Evolutionary conservation across 1,139 yeast species (phyloP), one percentile per base, ranked within the genome.

Genomic region (Taiozyma sp.): DNA sequence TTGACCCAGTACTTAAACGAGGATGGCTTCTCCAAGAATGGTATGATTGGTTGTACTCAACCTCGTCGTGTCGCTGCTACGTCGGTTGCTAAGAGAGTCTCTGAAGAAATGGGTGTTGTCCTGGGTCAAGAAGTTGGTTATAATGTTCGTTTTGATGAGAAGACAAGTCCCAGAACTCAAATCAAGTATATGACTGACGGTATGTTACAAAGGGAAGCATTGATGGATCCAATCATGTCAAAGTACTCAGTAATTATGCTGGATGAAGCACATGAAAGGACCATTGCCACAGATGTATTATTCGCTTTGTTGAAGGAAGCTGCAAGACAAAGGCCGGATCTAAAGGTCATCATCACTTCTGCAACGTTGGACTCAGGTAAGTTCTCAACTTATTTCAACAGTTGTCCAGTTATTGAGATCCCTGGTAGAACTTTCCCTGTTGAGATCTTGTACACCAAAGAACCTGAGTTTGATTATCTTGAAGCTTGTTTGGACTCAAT

Each of bases 211-310:
- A 72, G 89, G 56, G 97, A 90, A 63, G 91, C 95, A 0, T 70
- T 90, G 46, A 65, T 75, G 37, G 97, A 91, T 64, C 89, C 95
- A 0, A 69, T 73, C 32, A 77, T 90, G 85, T 74, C 76, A 26
- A 79, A 73, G 55, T 90, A 91, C 63, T 82, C 95, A 0, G 93
- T 87, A 1, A 84, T 90, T 16, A 87, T 90, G 90, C 71, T 90
- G 49, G 98, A 90, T 69, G 98, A 90, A 68, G 97, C 97, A 0
- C 99, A 93, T 68, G 99, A 93, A 67, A 77, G 99, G 62, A 91
- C 98, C 0, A 81, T 93, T 44, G 88, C 97, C 0, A 93, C 98
- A 0, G 99, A 93, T 73, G 88, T 93, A 5, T 70, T 93, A 37
- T 90, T 93, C 74, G 96, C 96, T 0, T 70, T 93, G 45, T 69